These are phyloP conservation scores for Marchantia paleacea DNA, from an alignment of 225 moss, liverwort and hornwort species.

Conservation along the genomic window DNA sequence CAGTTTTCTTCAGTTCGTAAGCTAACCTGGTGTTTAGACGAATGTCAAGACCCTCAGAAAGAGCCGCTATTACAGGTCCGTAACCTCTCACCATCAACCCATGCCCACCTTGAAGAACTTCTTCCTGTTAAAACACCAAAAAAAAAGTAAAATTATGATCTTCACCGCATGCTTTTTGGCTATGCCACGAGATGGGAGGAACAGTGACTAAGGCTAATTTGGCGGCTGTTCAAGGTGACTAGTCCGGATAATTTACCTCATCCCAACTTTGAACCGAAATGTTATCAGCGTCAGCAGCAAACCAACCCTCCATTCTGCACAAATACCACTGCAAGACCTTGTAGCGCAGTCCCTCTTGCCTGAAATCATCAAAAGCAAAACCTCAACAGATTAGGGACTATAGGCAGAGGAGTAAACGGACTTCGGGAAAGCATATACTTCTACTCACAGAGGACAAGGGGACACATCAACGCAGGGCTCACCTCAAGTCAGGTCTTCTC, in stretches of 20 bases:
- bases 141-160: background rate
- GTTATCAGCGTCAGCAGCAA: conserved; percentile 87
- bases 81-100: conserved; percentile 96
- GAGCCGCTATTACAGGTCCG: conserved; percentile 70
- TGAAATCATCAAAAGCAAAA: conserved; percentile 32
- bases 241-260: conserved; percentile 48
- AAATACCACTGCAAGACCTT: conserved; percentile 98
- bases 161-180: background rate
- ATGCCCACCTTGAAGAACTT: conserved; percentile 92
- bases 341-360: conserved; percentile 82
- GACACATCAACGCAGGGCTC: background rate
- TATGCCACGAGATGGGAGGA: background rate
- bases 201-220: background rate
- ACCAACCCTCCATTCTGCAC: conserved; percentile 99
- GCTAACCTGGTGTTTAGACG: conserved; percentile 72
- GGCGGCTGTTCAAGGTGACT: background rate
- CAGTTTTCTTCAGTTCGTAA: background rate
- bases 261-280: conserved; percentile 99
- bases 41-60: conserved; percentile 87
- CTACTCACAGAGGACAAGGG: background rate
- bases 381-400: background rate
- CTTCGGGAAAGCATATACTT: background rate
- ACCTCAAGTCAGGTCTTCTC: conserved; percentile 94
- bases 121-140: conserved; percentile 56
- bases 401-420: background rate